A percentile compares a stretch with the other conserved stretches of the same genome.
These are phyloP conservation scores for Clitoria ternatea DNA, from an alignment of 306 rosid species.

Conservation along the genomic window DNA sequence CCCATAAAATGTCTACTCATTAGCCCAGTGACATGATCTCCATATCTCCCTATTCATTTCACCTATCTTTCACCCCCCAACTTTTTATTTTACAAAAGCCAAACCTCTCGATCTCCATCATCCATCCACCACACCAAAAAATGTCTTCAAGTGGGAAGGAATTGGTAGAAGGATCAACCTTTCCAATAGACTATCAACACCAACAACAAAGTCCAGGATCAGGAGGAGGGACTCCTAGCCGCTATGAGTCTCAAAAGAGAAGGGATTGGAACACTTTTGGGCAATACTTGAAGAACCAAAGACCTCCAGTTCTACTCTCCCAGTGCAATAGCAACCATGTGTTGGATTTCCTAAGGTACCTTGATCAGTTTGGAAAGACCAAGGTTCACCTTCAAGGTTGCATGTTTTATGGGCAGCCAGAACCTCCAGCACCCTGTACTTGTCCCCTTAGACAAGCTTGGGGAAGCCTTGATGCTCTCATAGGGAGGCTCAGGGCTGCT, in stretches of 20 bases:
- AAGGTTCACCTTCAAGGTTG: constrained; percentile 93
- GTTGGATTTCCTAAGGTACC: constrained; percentile 76
- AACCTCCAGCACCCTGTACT: constrained; percentile 96
- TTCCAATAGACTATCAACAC: constrained; percentile 21
- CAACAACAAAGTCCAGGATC: constrained; percentile 24
- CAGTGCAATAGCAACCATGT: constrained; percentile 90
- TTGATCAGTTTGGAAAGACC: constrained; percentile 96
- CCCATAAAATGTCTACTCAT: constrained; percentile 87
- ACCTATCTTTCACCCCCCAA: constrained; percentile 35
- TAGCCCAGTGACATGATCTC: constrained; percentile 72
- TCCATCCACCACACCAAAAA: not conserved
- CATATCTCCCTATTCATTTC: constrained; percentile 74
- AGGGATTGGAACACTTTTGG: constrained; percentile 99
- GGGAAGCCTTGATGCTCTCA: constrained; percentile 98
- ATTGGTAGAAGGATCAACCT: constrained; percentile 56
- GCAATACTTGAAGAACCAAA: constrained; percentile 85
- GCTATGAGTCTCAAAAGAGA: constrained; percentile 92
- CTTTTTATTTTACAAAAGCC: constrained; percentile 28
- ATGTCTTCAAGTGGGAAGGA: constrained; percentile 65
- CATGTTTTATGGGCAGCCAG: constrained; percentile 89
- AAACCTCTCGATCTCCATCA: constrained; percentile 1
- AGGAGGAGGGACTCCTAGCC: constrained; percentile 78
- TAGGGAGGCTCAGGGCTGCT: constrained; percentile 96
- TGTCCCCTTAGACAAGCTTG: constrained; percentile 96
- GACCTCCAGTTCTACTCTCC: constrained; percentile 82